Evolutionary conservation across 2,329 filamentous ascomycete genomes (phyloP).

Genomic region (Chalara sp.): DNA sequence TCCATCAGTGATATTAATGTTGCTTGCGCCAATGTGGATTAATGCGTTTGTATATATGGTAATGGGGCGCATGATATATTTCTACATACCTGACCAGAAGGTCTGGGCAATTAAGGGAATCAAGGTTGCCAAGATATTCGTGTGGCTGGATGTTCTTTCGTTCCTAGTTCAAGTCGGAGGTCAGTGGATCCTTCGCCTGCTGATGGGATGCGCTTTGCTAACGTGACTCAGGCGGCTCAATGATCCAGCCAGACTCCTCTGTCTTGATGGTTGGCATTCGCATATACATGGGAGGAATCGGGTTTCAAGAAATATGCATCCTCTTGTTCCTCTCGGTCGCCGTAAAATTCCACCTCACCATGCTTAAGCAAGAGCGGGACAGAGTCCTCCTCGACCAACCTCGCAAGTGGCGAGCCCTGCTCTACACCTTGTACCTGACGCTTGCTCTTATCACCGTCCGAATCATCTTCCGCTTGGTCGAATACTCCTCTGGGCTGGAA

Average conservation of each 20-base stretch:
- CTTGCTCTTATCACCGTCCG: slow-evolving; percentile 40
- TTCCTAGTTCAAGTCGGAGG: slow-evolving; percentile 39
- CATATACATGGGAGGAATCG: slow-evolving; percentile 48
- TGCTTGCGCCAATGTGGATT: slow-evolving; percentile 29
- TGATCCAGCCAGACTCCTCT: slow-evolving; percentile 25
- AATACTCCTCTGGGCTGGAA: slow-evolving; percentile 42
- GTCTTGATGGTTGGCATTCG: slow-evolving; percentile 30
- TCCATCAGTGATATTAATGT: slow-evolving; percentile 34
- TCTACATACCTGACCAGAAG: slow-evolving; percentile 30
- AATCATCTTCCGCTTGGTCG: slow-evolving; percentile 53
- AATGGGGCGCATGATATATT: slow-evolving; percentile 27
- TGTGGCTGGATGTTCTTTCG: slow-evolving; percentile 39
- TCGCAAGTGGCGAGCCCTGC: slow-evolving; percentile 17
- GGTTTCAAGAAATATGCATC: slow-evolving; percentile 43
- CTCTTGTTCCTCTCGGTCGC: slow-evolving; percentile 37
- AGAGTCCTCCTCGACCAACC: slow-evolving; percentile 24
- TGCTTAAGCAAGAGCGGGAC: slow-evolving; percentile 29
- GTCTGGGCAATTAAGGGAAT: slow-evolving; percentile 27
- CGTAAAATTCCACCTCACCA: slow-evolving; percentile 30
- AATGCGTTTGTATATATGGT: slow-evolving; percentile 30
- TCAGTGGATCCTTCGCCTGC: neutral
- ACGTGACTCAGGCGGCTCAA: slow-evolving; percentile 26
- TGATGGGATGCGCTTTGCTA: neutral
- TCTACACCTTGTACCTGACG: slow-evolving; percentile 34
- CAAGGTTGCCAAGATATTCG: slow-evolving; percentile 38